Evolutionary conservation across 768 basidiomycete genomes (phyloP), one percentile per base, ranked within the genome.

Genomic region (Pisolithus marmoratus): DNA sequence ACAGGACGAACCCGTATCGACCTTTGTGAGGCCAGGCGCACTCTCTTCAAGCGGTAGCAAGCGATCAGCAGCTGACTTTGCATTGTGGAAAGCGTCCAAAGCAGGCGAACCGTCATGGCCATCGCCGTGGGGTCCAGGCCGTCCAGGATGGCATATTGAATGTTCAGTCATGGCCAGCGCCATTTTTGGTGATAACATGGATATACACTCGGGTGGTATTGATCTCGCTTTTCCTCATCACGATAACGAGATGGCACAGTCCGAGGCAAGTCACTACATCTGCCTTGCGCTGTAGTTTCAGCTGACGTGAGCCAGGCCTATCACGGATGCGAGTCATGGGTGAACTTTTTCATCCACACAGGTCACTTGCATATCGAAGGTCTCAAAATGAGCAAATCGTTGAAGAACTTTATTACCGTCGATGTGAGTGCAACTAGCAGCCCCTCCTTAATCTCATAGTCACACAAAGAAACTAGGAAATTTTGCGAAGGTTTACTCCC

Each of bases 141-240:
- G 95, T 40, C 95, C 95, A 3, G 95, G 95, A 15, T 99, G 95
- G 95, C 95, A 99, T 67, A 98, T 99, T 53, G 95, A 99, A 67
- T 99, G 95, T 71, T 94, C 91, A 4, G 95, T 96, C 31, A 99
- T 99, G 95, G 94, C 94, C 17, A 88, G 83, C 57, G 93, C 87
- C 29, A 75, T 97, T 45, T 74, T 97, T 42, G 95, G 94, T 3
- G 80, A 85, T 51, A 86, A 84, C 52, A 90, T 99, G 84, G 96
- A 98, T 68, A 94, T 99, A 55, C 96, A 99, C 67, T 96, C 94
- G 8, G 96, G 96, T 47, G 96, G 96, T 5, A 85, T 91, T 38
- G 96, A 99, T 71, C 76, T 99, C 46, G 89, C 92, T n/a, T 99
- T 99, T 72, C 96, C 96, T 5, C 96, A 99, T 72, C 96, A 99